Evolutionary conservation across 495 filamentous ascomycete species (phyloP).

Genomic region (Usnea hakonensis): DNA sequence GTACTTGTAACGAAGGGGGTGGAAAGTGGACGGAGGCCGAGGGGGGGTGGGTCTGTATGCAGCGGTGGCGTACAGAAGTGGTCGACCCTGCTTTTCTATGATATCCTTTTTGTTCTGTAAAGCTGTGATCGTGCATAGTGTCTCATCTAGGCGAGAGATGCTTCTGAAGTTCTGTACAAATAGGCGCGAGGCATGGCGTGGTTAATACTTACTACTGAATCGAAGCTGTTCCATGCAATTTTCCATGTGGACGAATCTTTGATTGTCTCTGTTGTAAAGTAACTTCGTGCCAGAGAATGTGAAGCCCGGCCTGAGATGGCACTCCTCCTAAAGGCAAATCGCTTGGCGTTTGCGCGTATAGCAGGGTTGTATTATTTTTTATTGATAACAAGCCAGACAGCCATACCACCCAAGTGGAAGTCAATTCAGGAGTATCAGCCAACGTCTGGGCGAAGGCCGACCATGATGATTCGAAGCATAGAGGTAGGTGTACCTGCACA

Average conservation of each 20-base stretch:
- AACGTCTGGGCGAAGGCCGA: not conserved
- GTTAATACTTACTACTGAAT: not conserved
- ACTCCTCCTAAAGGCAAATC: too few species aligned
- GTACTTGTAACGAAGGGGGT: too few species aligned
- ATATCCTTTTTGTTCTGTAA: not conserved
- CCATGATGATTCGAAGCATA: not conserved
- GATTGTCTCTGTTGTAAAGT: not conserved
- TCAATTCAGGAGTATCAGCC: not conserved
- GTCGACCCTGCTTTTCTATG: not conserved
- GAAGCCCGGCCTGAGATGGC: not conserved
- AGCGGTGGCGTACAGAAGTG: not conserved
- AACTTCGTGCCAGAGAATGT: not conserved
- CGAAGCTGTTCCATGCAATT: not conserved
- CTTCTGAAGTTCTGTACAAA: not conserved
- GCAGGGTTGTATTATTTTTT: not conserved
- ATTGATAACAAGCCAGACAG: not conserved
- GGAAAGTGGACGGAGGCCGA: too few species aligned
- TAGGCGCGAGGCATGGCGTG: not conserved
- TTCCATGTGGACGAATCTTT: not conserved
- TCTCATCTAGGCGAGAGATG: not conserved
- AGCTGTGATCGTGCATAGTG: not conserved
- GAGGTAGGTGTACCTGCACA: not conserved
- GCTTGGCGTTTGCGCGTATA: too few species aligned
- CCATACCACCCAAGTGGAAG: not conserved
- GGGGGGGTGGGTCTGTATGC: not conserved